A percentile compares a stretch with the other conserved stretches of the same genome.
phyloP scores from a whole-genome alignment of 768 basidiomycete genomes.

The Kwoniella sp. region DNA sequence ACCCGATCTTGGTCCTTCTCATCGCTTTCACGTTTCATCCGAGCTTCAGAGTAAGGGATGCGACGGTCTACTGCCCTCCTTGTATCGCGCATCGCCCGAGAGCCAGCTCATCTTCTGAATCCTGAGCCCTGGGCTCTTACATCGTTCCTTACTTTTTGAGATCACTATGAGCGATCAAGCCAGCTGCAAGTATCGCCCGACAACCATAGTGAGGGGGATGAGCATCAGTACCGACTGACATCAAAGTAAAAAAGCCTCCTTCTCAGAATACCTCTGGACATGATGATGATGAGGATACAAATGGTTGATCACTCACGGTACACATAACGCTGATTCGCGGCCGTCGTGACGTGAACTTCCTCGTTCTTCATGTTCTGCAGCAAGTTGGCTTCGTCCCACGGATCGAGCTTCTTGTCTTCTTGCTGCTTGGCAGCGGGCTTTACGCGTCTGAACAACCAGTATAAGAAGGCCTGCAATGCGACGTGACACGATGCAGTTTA shows the following conservation, averaged over 20 bases:
- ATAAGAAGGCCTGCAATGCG: constrained; percentile 25
- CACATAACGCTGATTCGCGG: constrained; percentile 47
- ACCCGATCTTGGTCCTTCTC: too few relatives aligned
- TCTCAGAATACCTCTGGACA: background rate
- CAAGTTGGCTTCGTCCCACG: constrained; percentile 46
- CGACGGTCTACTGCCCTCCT: too few relatives aligned
- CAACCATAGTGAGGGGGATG: background rate
- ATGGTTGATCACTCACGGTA: constrained; percentile 47
- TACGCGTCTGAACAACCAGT: constrained; percentile 28
- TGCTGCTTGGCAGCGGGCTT: constrained; percentile 13
- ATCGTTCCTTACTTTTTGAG: constrained; percentile 34
- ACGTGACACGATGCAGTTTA: too few relatives aligned
- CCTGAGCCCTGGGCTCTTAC: too few relatives aligned
- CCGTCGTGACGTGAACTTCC: constrained; percentile 43
- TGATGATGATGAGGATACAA: background rate
- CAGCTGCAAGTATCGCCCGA: constrained; percentile 32
- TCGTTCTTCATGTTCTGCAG: constrained; percentile 48
- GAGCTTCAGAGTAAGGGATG: too few relatives aligned
- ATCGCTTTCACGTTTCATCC: too few relatives aligned
- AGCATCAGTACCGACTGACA: background rate
- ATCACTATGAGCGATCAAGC: constrained; percentile 42
- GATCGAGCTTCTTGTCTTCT: constrained; percentile 30
- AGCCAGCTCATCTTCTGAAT: too few relatives aligned
- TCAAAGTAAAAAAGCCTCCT: background rate
- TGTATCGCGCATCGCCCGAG: too few relatives aligned